Evolutionary conservation across 768 basidiomycete genomes (phyloP).

Genomic region (Leccinum uliginosum): DNA sequence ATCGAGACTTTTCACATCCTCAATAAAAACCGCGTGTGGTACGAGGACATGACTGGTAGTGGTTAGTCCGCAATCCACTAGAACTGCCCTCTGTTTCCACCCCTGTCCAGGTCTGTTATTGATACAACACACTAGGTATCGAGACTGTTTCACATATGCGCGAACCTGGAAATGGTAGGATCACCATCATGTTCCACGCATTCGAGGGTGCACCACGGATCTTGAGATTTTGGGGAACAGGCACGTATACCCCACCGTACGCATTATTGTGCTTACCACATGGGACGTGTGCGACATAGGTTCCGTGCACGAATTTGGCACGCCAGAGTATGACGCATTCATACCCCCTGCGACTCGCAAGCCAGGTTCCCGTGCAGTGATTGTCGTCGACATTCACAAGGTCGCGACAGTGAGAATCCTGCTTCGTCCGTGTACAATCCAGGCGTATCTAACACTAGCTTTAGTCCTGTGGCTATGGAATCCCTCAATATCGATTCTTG

Average conservation of each 20-base stretch:
- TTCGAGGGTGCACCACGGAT: conserved; percentile 60
- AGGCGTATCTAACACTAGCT: neutral
- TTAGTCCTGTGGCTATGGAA: conserved; percentile 64
- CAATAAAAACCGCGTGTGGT: conserved; percentile 56
- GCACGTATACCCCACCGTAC: conserved; percentile 26
- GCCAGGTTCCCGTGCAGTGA: conserved; percentile 56
- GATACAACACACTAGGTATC: conserved; percentile 33
- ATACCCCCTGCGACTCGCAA: conserved; percentile 44
- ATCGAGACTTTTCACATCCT: conserved; percentile 58
- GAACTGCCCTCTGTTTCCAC: neutral
- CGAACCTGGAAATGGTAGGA: conserved; percentile 52
- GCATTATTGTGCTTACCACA: neutral
- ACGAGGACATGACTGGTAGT: conserved; percentile 69
- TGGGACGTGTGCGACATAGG: conserved; percentile 33
- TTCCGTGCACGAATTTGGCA: conserved; percentile 57
- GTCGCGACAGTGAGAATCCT: conserved; percentile 41
- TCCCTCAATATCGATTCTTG: conserved; percentile 57
- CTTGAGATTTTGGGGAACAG: conserved; percentile 55
- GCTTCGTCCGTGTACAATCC: neutral
- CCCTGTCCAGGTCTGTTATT: neutral
- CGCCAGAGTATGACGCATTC: conserved; percentile 52
- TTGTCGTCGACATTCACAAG: conserved; percentile 58
- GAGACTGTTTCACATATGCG: conserved; percentile 59
- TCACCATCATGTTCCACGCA: conserved; percentile 58
- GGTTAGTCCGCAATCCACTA: conserved; percentile 36